Evolutionary conservation across 1,284 basidiomycete species (phyloP).

Genomic region (Porogramme epimiltina): DNA sequence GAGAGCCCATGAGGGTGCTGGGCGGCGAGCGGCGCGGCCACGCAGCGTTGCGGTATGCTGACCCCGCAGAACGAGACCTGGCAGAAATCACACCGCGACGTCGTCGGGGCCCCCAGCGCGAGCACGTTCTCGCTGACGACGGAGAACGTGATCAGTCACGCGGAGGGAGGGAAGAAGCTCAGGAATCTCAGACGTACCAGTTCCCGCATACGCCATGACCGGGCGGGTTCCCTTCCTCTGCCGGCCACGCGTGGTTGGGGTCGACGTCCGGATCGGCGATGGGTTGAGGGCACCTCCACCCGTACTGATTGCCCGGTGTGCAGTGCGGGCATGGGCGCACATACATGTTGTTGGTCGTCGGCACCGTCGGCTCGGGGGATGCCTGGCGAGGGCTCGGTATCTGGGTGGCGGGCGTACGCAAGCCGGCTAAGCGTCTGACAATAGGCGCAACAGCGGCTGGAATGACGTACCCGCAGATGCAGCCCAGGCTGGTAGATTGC

Average conservation of each 20-base stretch:
- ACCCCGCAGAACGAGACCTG: slow-evolving; percentile 79
- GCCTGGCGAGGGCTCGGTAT: slow-evolving; percentile 71
- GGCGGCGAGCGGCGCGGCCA: slow-evolving; percentile 51
- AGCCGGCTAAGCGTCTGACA: neutral
- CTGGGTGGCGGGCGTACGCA: slow-evolving; percentile 41
- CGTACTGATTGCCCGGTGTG: slow-evolving; percentile 59
- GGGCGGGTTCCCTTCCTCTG: slow-evolving; percentile 72
- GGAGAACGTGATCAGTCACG: neutral
- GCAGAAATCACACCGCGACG: slow-evolving; percentile 80
- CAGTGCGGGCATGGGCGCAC: slow-evolving; percentile 79
- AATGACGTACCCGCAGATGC: slow-evolving; percentile 67
- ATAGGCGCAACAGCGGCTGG: neutral
- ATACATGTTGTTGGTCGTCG: slow-evolving; percentile 56
- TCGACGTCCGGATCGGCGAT: slow-evolving; percentile 67
- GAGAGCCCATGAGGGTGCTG: slow-evolving; percentile 72
- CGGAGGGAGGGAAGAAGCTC: neutral
- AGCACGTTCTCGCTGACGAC: slow-evolving; percentile 66
- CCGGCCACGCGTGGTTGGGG: slow-evolving; percentile 66
- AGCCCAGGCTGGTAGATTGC: slow-evolving; percentile 67
- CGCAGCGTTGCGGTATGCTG: slow-evolving; percentile 66
- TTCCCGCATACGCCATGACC: slow-evolving; percentile 78
- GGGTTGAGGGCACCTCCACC: slow-evolving; percentile 74
- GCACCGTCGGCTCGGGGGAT: slow-evolving; percentile 73
- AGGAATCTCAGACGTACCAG: slow-evolving; percentile 49
- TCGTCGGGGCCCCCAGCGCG: slow-evolving; percentile 66